Evolutionary conservation across 768 basidiomycete species (phyloP).

Genomic region (Amanita phalloides): DNA sequence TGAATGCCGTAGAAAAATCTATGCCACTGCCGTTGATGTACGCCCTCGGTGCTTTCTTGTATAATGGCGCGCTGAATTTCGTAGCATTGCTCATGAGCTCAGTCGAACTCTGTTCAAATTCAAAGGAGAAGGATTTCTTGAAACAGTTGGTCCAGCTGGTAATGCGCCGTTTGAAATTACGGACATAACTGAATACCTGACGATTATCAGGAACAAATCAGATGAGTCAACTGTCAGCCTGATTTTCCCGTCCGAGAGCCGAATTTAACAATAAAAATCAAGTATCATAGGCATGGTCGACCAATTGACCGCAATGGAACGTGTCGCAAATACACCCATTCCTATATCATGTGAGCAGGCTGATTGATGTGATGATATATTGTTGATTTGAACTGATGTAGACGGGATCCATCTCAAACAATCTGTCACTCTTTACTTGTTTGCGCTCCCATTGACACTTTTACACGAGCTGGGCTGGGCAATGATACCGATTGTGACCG

Average conservation of each 20-base stretch:
- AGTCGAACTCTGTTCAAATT: slow-evolving; percentile 59
- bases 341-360: slow-evolving; percentile 55
- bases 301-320: slow-evolving; percentile 78
- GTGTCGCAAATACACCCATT: slow-evolving; percentile 83
- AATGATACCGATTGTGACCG: slow-evolving; percentile 77
- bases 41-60: slow-evolving; percentile 10
- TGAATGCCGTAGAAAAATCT: slow-evolving; percentile 44
- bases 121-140: slow-evolving; percentile 72
- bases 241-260: neutral
- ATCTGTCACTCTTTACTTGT: slow-evolving; percentile 89
- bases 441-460: slow-evolving; percentile 81
- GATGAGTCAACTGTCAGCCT: slow-evolving; percentile 52
- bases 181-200: neutral
- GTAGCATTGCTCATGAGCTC: slow-evolving; percentile 76
- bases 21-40: slow-evolving; percentile 79
- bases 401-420: slow-evolving; percentile 91
- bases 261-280: slow-evolving; percentile 2
- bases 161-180: slow-evolving; percentile 10
- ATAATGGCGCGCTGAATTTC: neutral
- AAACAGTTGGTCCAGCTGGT: slow-evolving; percentile 87
- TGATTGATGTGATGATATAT: neutral
- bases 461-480: slow-evolving; percentile 76
- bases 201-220: slow-evolving; percentile 57
- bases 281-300: slow-evolving; percentile 67
- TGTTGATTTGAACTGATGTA: slow-evolving; percentile 14